Percentiles rank a stretch among this genome's conserved stretches.
These are phyloP conservation scores for Dimargaris xerosporica DNA, from an alignment of 192 early-diverging fungal genomes.

Conservation along the genomic window DNA sequence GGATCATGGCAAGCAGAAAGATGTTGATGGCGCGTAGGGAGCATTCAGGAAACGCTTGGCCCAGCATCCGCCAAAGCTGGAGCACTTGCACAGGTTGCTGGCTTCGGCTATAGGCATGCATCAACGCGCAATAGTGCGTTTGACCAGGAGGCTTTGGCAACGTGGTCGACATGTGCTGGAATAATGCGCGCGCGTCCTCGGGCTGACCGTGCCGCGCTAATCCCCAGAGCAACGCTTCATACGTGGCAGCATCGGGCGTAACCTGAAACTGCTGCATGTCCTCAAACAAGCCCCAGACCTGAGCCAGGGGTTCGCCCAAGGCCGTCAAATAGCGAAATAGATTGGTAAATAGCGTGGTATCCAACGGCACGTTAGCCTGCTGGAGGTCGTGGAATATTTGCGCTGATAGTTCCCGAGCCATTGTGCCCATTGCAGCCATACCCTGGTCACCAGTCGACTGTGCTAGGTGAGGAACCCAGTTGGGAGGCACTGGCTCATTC, in stretches of 20 bases:
- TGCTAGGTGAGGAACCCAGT: too few relatives aligned
- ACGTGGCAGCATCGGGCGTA: neutral
- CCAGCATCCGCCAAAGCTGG: neutral
- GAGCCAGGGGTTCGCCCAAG: neutral
- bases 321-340: neutral
- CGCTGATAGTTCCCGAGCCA: neutral
- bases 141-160: neutral
- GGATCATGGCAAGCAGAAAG: too few relatives aligned
- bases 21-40: neutral
- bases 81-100: neutral
- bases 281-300: neutral
- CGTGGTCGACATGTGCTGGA: neutral
- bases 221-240: neutral
- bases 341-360: neutral
- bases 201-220: neutral
- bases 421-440: neutral
- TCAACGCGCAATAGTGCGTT: neutral
- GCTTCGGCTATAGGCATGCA: slow-evolving; percentile 1
- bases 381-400: neutral
- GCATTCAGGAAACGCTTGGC: neutral
- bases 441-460: too few relatives aligned
- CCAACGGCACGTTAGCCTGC: neutral
- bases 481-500: too few relatives aligned
- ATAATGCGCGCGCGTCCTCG: neutral
- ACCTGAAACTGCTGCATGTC: neutral